phyloP scores from a whole-genome alignment of 2,329 filamentous ascomycete genomes.

The Pseudogymnoascus sp. region DNA sequence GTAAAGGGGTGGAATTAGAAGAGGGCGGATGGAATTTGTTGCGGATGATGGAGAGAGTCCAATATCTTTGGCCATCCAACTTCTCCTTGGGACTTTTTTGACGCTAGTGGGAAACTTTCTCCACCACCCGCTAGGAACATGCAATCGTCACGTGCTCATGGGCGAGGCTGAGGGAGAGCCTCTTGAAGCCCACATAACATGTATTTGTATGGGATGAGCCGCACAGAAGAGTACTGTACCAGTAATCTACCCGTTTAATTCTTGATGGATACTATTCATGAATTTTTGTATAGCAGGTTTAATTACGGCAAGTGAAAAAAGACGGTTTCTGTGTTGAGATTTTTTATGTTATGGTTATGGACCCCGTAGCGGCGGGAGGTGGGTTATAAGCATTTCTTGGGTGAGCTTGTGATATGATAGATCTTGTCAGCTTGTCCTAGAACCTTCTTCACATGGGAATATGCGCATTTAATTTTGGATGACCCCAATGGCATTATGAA shows the following conservation, averaged over 20 bases:
- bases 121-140: slow-evolving; percentile 4
- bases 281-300: neutral
- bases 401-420: neutral
- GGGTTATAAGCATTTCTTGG: slow-evolving; percentile 4
- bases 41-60: neutral
- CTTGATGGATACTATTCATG: neutral
- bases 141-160: neutral
- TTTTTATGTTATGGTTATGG: neutral
- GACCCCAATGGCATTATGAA: neutral
- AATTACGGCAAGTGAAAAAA: neutral
- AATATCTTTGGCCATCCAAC: neutral
- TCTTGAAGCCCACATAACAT: neutral
- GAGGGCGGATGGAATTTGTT: neutral
- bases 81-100: slow-evolving; percentile 9
- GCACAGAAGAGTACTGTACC: too few relatives aligned
- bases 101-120: slow-evolving; percentile 7
- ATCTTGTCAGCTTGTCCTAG: neutral
- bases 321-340: neutral
- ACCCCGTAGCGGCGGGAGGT: neutral
- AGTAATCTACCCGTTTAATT: neutral
- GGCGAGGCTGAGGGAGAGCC: neutral
- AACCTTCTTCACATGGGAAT: neutral
- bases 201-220: neutral
- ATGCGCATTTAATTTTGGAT: neutral
- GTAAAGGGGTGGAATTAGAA: neutral